Percentiles rank a stretch among this genome's conserved stretches.
Evolutionary conservation across 2,329 filamentous ascomycete species (phyloP).

Genomic region (Orbilia javanica): DNA sequence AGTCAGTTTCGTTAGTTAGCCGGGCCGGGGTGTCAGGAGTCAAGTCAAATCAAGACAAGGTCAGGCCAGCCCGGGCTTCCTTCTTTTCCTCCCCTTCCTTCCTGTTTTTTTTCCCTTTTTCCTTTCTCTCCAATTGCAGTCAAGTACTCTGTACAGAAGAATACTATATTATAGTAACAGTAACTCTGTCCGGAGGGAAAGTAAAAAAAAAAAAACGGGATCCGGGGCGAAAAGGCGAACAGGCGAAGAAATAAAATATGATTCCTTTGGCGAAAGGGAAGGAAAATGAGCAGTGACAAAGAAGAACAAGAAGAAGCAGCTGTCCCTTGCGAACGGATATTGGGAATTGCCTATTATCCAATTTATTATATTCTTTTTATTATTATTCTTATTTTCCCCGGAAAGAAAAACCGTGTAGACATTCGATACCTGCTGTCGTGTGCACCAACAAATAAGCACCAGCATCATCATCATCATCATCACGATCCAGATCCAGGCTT

Average conservation of each 20-base stretch:
- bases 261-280: slow-evolving; percentile 9
- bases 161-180: no score
- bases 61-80: neutral
- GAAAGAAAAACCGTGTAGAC: no score
- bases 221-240: no score
- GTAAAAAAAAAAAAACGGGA: no score
- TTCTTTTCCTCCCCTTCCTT: neutral
- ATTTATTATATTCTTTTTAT: no score
- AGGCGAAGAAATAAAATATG: neutral
- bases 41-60: neutral
- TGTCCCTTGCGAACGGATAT: slow-evolving; percentile 16
- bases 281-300: slow-evolving; percentile 2
- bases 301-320: neutral
- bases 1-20: neutral
- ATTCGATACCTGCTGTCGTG: no score
- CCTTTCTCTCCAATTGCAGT: neutral
- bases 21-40: slow-evolving; percentile 2
- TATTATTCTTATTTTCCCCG: no score
- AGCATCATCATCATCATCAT: neutral
- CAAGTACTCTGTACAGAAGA: no score
- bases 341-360: slow-evolving; percentile 16
- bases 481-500: no score
- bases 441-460: no score
- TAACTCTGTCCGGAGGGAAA: no score
- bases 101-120: neutral